Conservation (phyloP, 257 asterid genomes). For the Eucommia ulmoides region DNA sequence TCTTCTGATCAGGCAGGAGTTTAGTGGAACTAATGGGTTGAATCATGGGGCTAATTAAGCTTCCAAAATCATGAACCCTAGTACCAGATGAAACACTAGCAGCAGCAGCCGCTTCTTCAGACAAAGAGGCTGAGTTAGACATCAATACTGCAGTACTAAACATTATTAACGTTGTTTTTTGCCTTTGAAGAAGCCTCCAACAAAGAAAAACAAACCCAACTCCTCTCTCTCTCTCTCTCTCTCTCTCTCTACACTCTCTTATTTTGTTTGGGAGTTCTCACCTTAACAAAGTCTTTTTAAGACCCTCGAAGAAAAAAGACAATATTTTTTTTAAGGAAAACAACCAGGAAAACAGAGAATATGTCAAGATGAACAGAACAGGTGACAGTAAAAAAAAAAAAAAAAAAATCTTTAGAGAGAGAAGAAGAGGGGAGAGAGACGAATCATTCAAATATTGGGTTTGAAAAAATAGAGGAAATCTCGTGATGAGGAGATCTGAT, state of each 20-base stretch:
- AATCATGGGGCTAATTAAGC: slow-evolving; percentile 29
- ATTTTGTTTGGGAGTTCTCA: background rate
- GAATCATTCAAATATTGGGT: slow-evolving; percentile 15
- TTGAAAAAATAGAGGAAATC: slow-evolving; percentile 8
- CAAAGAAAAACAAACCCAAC: slow-evolving; percentile 2
- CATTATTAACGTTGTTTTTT: no score
- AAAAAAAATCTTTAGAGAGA: no score
- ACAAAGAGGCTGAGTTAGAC: slow-evolving; percentile 29
- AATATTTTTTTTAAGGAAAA: slow-evolving; percentile 14
- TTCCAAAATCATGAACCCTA: slow-evolving; percentile 37
- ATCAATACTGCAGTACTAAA: slow-evolving; percentile 30
- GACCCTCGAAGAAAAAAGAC: background rate
- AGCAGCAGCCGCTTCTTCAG: slow-evolving; percentile 26
- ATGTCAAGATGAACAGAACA: slow-evolving; percentile 11
- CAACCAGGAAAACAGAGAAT: slow-evolving; percentile 20
- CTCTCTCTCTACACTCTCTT: background rate
- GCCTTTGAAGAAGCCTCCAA: background rate
- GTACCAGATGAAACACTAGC: slow-evolving; percentile 34
- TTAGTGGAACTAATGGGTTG: slow-evolving; percentile 17
- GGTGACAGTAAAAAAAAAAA: slow-evolving; percentile 21
- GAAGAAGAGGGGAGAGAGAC: no score
- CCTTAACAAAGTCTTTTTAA: background rate
- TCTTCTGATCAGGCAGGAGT: slow-evolving; percentile 25
- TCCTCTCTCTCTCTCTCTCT: no score
- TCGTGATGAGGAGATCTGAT: slow-evolving; percentile 17